These are phyloP conservation scores for Fraxinus ornus DNA, from an alignment of 305 asterid genomes.

Conservation along the genomic window DNA sequence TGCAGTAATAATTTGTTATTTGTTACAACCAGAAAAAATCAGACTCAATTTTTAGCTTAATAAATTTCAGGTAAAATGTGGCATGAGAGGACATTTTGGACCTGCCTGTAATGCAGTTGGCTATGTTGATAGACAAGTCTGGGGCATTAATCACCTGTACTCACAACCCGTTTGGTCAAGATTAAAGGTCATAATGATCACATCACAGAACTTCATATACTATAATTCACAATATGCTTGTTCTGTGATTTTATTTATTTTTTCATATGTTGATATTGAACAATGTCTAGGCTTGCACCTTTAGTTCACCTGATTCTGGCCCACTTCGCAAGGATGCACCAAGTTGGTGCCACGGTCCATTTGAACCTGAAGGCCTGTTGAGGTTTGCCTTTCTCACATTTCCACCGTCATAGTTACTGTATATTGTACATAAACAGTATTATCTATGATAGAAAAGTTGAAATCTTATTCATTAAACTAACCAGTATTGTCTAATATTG, in stretches of 20 bases:
- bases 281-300: slow-evolving; percentile 67
- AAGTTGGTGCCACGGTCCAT: slow-evolving; percentile 76
- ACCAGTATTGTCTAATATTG: neutral
- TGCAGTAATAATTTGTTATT: neutral
- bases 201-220: neutral
- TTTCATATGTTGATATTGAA: neutral
- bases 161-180: slow-evolving; percentile 71
- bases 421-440: neutral
- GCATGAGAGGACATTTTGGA: slow-evolving; percentile 89
- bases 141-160: slow-evolving; percentile 91
- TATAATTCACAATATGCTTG: neutral
- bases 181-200: slow-evolving; percentile 38
- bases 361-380: slow-evolving; percentile 83
- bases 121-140: slow-evolving; percentile 68
- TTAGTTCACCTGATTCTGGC: slow-evolving; percentile 66
- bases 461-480: neutral
- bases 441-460: neutral
- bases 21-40: neutral
- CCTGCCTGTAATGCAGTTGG: slow-evolving; percentile 93
- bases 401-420: neutral
- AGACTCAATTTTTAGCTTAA: neutral
- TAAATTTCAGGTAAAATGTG: slow-evolving; percentile 71
- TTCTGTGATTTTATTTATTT: neutral
- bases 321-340: slow-evolving; percentile 62
- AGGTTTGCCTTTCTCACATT: slow-evolving; percentile 39